These are phyloP conservation scores for Trichothecium sympodiale DNA, from an alignment of 2,329 filamentous ascomycete species.

Conservation along the genomic window DNA sequence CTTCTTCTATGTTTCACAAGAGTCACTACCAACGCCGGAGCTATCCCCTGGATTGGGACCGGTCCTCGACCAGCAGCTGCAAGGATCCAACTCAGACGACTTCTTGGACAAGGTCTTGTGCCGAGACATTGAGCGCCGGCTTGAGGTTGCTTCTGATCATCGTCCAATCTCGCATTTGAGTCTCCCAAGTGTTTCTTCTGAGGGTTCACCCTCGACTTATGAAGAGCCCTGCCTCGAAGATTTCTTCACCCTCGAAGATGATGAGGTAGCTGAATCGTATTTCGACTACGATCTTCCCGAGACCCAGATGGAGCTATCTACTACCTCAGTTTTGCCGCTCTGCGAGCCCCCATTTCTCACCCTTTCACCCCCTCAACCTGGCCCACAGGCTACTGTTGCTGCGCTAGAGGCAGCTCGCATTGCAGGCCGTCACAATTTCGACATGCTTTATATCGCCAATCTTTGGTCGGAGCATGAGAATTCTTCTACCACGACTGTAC, in stretches of 20 bases:
- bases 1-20: constrained; percentile 10
- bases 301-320: constrained; percentile 2
- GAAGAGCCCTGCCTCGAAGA: constrained; percentile 41
- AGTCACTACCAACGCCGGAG: constrained; percentile 17
- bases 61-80: constrained; percentile 12
- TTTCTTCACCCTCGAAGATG: constrained; percentile 42
- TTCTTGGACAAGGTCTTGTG: constrained; percentile 15
- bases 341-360: constrained; percentile 25
- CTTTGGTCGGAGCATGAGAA: constrained; percentile 33
- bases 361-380: constrained; percentile 31
- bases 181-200: constrained; percentile 1
- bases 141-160: constrained; percentile 14
- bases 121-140: constrained; percentile 14
- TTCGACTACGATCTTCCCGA: neutral
- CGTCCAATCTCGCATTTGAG: neutral
- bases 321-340: constrained; percentile 12
- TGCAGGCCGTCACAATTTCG: constrained; percentile 43
- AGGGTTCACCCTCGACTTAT: constrained; percentile 24
- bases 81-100: constrained; percentile 16
- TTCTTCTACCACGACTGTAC: neutral
- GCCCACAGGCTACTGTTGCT: constrained; percentile 32
- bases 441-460: constrained; percentile 47
- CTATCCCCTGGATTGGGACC: constrained; percentile 22
- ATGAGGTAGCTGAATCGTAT: constrained; percentile 43
- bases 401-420: constrained; percentile 45